phyloP scores from a whole-genome alignment of 2,329 filamentous ascomycete species.

The Colletotrichum camelliae region DNA sequence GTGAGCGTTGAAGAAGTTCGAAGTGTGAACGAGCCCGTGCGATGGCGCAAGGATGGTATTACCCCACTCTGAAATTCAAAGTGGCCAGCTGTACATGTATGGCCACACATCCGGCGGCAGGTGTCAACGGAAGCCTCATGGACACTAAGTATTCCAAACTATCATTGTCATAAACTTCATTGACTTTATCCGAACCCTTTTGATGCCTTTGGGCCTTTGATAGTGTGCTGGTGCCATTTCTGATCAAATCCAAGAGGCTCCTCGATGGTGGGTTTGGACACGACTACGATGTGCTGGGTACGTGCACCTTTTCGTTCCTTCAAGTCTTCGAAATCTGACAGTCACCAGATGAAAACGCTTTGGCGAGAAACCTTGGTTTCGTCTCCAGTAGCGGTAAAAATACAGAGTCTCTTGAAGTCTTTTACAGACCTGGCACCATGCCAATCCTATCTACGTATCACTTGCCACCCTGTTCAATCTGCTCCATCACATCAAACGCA shows the following conservation, averaged over 20 bases:
- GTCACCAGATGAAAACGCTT: not conserved
- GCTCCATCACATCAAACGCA: not conserved
- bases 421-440: not conserved
- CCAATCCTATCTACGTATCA: not conserved
- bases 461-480: not conserved
- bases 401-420: not conserved
- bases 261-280: not conserved
- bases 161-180: not conserved
- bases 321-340: not conserved
- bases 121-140: not conserved
- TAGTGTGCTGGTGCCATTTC: not conserved
- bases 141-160: too few species aligned
- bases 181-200: not conserved
- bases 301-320: too few species aligned
- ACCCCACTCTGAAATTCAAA: not conserved
- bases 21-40: not conserved
- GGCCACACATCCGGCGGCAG: not conserved
- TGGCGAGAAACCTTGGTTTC: not conserved
- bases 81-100: accelerated
- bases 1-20: not conserved
- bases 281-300: too few species aligned
- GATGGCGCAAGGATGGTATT: not conserved
- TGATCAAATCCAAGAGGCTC: not conserved
- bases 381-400: accelerated
- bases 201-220: not conserved